These are phyloP conservation scores for Coemansia javaensis DNA, from an alignment of 192 early-diverging fungal species.

Conservation along the genomic window DNA sequence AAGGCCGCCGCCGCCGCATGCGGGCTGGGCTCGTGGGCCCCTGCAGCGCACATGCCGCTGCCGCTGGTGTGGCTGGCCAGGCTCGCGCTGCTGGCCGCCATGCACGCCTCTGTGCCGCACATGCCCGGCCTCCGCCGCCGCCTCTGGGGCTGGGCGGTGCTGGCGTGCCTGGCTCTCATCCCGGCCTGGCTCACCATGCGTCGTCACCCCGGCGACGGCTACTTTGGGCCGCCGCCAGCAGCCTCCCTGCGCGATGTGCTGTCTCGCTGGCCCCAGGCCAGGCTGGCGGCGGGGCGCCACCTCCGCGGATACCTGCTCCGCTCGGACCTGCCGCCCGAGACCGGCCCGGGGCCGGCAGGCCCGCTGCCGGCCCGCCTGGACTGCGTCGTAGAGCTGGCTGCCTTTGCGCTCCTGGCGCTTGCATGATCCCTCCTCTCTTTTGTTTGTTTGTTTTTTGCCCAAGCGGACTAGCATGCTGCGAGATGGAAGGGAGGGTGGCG, in stretches of 20 bases:
- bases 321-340: not conserved
- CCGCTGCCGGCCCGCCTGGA: constrained; percentile 8
- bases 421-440: not conserved
- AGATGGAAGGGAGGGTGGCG: no score
- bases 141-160: not conserved
- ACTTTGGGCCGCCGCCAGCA: not conserved
- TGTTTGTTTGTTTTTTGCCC: no score
- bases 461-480: no score
- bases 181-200: not conserved
- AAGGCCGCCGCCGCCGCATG: not conserved
- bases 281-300: not conserved
- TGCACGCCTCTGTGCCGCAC: not conserved
- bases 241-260: not conserved
- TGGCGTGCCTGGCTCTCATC: no score
- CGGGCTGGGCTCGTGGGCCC: constrained; percentile 5
- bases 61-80: constrained; percentile 5
- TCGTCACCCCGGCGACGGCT: no score
- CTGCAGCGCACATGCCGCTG: not conserved
- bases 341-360: not conserved
- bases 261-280: constrained; percentile 29
- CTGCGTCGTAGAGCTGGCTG: constrained; percentile 5
- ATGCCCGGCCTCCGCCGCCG: no score
- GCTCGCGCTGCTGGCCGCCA: not conserved
- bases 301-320: not conserved
- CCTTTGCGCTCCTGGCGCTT: constrained; percentile 5